Conservation (phyloP, 139 green algal genomes). For the Nannochloris sp. region DNA sequence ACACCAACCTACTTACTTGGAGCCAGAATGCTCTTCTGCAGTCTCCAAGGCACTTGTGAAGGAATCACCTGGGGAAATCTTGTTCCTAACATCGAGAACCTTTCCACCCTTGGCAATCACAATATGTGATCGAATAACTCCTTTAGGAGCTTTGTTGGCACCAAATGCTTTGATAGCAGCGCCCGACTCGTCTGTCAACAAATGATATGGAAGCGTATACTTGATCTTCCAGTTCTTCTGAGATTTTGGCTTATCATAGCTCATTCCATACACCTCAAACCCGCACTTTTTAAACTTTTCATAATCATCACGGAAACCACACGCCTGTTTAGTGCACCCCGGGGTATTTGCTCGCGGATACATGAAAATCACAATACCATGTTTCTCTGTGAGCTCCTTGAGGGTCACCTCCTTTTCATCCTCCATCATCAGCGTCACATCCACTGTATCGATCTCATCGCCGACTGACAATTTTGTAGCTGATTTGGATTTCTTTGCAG, state of each 20-base stretch:
- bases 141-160: constrained; percentile 21
- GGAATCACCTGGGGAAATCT: constrained; percentile 21
- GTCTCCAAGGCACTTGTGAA: constrained; percentile 15
- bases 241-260: constrained; percentile 37
- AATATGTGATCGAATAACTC: constrained; percentile 17
- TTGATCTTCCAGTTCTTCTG: constrained; percentile 39
- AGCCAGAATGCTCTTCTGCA: background rate
- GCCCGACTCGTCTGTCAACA: constrained; percentile 29
- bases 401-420: constrained; percentile 2
- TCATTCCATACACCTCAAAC: constrained; percentile 33
- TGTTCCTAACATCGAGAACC: constrained; percentile 20
- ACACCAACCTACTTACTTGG: background rate
- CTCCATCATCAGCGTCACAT: constrained; percentile 14
- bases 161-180: constrained; percentile 25
- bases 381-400: constrained; percentile 17
- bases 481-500: constrained; percentile 11
- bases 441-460: constrained; percentile 4
- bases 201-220: constrained; percentile 25
- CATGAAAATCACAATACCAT: constrained; percentile 32
- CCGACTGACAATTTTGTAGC: constrained; percentile 8
- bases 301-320: constrained; percentile 26
- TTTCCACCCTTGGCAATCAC: constrained; percentile 21
- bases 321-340: constrained; percentile 40
- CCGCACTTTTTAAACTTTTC: constrained; percentile 15
- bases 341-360: constrained; percentile 32